Evolutionary conservation across 2,329 filamentous ascomycete species (phyloP), one percentile per base, ranked within the genome.

Genomic region (Pseudocercospora ulei): DNA sequence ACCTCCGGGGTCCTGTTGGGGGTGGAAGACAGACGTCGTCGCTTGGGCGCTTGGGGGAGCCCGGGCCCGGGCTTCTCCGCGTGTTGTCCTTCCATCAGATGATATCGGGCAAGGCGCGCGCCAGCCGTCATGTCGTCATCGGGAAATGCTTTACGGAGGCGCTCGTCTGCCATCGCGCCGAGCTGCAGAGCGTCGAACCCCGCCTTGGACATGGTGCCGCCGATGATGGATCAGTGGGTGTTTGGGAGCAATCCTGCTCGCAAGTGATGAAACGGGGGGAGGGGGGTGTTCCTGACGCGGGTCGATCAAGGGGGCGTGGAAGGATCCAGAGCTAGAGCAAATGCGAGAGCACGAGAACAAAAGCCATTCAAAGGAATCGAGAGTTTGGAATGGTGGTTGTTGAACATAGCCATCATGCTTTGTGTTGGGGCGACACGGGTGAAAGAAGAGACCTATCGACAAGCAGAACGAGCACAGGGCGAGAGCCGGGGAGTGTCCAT

Each of bases 51-150:
- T 30, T 25, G 18, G 4, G 33, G 23, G n/a, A n/a, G n/a, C n/a
- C n/a, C n/a, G n/a, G n/a, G n/a, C 12, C 13, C 23, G 13, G 22
- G 16, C 12, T 22, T 13, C 13, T 26, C 33, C 33, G 24, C 20
- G 33, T 26, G 17, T 35, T 26, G 6, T 7, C 7, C 23, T 13
- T 35, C 33, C 7, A 35, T 18, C n/a, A 35, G 20, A 19, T 35
- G 7, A 22, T 16, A 35, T 11, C 23, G 11, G 9, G 11, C 22
- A 7, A 35, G 23, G 1, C 34, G 34, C 12, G 13, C 34, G 26
- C 34, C 34, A 26, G 34, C 11, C 3, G 34, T 36, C 34, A 36
- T 36, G 17, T 36, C 34, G 9, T 26, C 16, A 8, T 26, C 20
- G 6, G 34, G 34, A 8, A 26, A 36, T 17, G 34, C 34, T 4